These are phyloP conservation scores for Skeletonema tropicum DNA, from an alignment of 108 stramenopile genomes.

Conservation along the genomic window DNA sequence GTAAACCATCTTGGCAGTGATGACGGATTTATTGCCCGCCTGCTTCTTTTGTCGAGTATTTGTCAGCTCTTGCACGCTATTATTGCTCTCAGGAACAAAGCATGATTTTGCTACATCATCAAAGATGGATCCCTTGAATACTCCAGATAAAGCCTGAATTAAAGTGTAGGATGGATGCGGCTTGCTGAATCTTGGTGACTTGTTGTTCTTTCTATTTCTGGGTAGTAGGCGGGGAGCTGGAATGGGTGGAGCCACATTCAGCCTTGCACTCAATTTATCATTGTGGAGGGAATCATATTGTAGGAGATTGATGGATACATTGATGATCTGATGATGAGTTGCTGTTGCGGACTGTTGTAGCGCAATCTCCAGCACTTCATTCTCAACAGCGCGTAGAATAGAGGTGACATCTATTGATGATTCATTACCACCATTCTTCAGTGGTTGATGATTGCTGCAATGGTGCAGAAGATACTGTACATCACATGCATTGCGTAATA, in stretches of 20 bases:
- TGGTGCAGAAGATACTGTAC: background rate
- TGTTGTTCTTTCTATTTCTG: background rate
- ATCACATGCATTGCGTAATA: background rate
- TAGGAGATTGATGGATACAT: background rate
- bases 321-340: background rate
- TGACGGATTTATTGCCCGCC: background rate
- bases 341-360: background rate
- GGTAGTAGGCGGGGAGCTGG: background rate
- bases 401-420: background rate
- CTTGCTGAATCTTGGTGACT: background rate
- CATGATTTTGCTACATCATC: conserved; percentile 28
- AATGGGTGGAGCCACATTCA: background rate
- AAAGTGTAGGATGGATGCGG: conserved; percentile 12
- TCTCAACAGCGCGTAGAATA: background rate
- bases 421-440: background rate
- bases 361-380: background rate
- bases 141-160: conserved; percentile 17
- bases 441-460: background rate
- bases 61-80: background rate
- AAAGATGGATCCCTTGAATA: conserved; percentile 23
- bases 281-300: background rate
- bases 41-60: background rate
- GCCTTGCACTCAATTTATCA: background rate
- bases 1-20: conserved; percentile 58
- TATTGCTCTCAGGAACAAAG: background rate